A percentile compares a stretch with the other conserved stretches of the same genome.
Evolutionary conservation across 2,329 filamentous ascomycete species (phyloP).

Genomic region (Cladorrhinum sp.): DNA sequence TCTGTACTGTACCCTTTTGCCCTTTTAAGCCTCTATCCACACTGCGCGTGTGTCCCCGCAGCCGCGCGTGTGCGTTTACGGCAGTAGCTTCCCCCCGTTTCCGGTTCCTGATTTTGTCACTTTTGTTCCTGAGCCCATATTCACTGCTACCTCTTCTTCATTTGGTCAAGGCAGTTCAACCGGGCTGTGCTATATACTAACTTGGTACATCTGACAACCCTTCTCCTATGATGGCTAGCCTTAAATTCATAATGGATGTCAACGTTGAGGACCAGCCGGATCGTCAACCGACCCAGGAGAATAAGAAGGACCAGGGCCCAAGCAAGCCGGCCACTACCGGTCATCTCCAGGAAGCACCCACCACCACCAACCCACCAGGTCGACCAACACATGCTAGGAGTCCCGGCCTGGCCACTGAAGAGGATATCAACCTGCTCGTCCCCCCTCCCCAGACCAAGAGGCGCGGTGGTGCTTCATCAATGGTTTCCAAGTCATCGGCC

Average conservation of each 20-base stretch:
- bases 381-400: slow-evolving; percentile 40
- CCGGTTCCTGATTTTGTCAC: slow-evolving; percentile 18
- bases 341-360: slow-evolving; percentile 25
- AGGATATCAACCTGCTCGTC: slow-evolving; percentile 26
- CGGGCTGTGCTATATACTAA: slow-evolving; percentile 47
- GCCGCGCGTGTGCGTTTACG: slow-evolving; percentile 29
- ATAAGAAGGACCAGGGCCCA: slow-evolving; percentile 46
- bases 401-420: slow-evolving; percentile 31
- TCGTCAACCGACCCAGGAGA: slow-evolving; percentile 31
- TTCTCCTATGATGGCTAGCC: slow-evolving; percentile 49
- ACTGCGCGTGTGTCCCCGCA: slow-evolving; percentile 22
- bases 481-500: slow-evolving; percentile 32
- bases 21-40: slow-evolving; percentile 17
- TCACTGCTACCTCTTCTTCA: slow-evolving; percentile 30
- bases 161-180: slow-evolving; percentile 36
- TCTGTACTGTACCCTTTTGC: slow-evolving; percentile 3
- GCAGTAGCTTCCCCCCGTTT: slow-evolving; percentile 17
- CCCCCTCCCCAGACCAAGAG: slow-evolving; percentile 29
- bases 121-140: slow-evolving; percentile 22
- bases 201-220: slow-evolving; percentile 42
- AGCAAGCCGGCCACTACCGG: slow-evolving; percentile 34
- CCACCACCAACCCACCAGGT: slow-evolving; percentile 36
- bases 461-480: slow-evolving; percentile 33
- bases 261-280: slow-evolving; percentile 46
- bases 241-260: slow-evolving; percentile 57